Conservation (phyloP, 2,329 filamentous ascomycete genomes). For the Calcarisporium arbuscula region DNA sequence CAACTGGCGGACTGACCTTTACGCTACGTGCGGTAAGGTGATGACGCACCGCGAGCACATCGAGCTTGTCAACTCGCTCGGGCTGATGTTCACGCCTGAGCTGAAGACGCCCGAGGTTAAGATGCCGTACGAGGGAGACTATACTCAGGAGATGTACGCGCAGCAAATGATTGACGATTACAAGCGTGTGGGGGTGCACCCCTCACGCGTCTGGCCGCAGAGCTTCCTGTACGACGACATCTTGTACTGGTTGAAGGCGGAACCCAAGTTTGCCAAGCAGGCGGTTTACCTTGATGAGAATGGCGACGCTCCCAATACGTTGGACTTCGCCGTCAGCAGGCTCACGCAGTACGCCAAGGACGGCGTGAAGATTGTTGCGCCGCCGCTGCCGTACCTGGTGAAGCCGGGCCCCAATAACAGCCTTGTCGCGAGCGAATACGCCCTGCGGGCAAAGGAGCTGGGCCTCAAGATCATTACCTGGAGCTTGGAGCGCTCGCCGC, state of each 20-base stretch:
- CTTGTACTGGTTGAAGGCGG: constrained; percentile 59
- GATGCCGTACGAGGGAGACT: constrained; percentile 61
- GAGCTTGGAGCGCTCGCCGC: constrained; percentile 61
- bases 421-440: constrained; percentile 59
- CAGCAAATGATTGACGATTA: constrained; percentile 61
- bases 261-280: constrained; percentile 54
- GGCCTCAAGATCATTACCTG: constrained; percentile 62
- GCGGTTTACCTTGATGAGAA: constrained; percentile 60
- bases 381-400: constrained; percentile 57
- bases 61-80: constrained; percentile 47
- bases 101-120: constrained; percentile 61
- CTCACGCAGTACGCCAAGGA: constrained; percentile 48
- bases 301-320: constrained; percentile 45
- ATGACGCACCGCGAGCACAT: constrained; percentile 59
- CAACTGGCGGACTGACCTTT: constrained; percentile 58
- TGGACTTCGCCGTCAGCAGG: constrained; percentile 47
- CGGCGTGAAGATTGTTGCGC: constrained; percentile 57
- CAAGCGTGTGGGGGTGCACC: constrained; percentile 43
- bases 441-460: constrained; percentile 50
- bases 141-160: constrained; percentile 59
- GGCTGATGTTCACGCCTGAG: constrained; percentile 59
- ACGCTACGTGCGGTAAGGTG: constrained; percentile 57
- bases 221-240: constrained; percentile 60
- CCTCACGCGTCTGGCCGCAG: constrained; percentile 54
- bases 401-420: constrained; percentile 41